A percentile compares a stretch with the other conserved stretches of the same genome.
Evolutionary conservation across 2,329 filamentous ascomycete species (phyloP).

Genomic region (Aspergillus sp.): DNA sequence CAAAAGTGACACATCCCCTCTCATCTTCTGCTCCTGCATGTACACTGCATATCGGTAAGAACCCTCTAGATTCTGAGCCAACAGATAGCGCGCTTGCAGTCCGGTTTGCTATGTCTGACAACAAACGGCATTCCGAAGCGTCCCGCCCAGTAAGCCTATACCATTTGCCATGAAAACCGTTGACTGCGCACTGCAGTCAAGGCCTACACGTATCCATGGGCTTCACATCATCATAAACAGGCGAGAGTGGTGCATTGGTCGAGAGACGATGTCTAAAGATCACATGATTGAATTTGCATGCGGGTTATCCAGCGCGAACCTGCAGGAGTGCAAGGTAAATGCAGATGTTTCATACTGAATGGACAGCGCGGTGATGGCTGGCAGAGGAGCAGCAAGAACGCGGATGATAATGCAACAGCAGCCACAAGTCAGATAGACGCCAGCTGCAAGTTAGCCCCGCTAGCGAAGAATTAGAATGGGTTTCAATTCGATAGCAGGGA

Average conservation of each 20-base stretch:
- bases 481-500: not conserved
- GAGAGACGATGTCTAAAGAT: conserved; percentile 18
- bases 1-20: conserved; percentile 20
- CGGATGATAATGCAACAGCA: not conserved
- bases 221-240: conserved; percentile 12
- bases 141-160: conserved; percentile 12
- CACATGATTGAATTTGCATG: conserved; percentile 33
- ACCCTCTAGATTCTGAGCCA: conserved; percentile 13
- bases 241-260: conserved; percentile 19
- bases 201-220: conserved; percentile 8
- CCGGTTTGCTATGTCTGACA: conserved; percentile 27
- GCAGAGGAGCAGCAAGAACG: not conserved
- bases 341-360: conserved; percentile 2
- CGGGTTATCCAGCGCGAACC: conserved; percentile 27
- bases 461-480: not conserved
- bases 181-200: not conserved
- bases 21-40: conserved; percentile 1
- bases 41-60: not conserved
- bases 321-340: conserved; percentile 15
- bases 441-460: not conserved
- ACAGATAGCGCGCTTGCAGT: conserved; percentile 16
- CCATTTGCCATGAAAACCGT: not conserved
- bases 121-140: conserved; percentile 12
- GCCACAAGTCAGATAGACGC: not conserved
- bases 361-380: not conserved